A percentile compares a stretch with the other conserved stretches of the same genome.
These are phyloP conservation scores for Aureobasidium namibiae DNA, from an alignment of 2,329 filamentous ascomycete species.

Conservation along the genomic window DNA sequence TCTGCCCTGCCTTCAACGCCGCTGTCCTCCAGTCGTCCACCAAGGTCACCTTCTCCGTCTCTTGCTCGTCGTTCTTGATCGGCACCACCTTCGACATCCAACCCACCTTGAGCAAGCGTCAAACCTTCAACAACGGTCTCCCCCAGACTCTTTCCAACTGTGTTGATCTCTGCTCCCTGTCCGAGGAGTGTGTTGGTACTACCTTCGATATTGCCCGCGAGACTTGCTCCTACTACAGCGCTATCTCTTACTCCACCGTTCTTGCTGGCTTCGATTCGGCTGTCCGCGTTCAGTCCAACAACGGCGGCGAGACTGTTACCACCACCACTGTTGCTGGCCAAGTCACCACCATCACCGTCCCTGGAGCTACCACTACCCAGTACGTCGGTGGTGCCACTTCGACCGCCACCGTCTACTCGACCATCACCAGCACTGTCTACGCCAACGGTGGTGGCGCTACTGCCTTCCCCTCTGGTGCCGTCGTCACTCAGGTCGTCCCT, in stretches of 20 bases:
- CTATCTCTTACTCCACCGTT: background rate
- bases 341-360: background rate
- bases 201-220: background rate
- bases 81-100: background rate
- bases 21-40: background rate
- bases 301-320: background rate
- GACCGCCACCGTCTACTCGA: background rate
- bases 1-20: background rate
- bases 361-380: slow-evolving; percentile 16
- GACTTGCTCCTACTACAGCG: background rate
- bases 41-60: background rate
- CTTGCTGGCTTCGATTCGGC: slow-evolving; percentile 2
- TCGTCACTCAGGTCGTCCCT: background rate
- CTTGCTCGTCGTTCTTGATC: background rate
- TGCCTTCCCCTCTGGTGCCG: background rate
- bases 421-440: background rate
- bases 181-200: background rate
- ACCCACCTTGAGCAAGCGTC: background rate
- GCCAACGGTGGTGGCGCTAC: background rate
- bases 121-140: background rate
- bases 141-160: slow-evolving; percentile 6
- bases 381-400: background rate
- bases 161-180: background rate
- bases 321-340: slow-evolving; percentile 16
- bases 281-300: background rate